phyloP scores from a whole-genome alignment of 148 eudicot species.

The Rhododendron henanense region DNA sequence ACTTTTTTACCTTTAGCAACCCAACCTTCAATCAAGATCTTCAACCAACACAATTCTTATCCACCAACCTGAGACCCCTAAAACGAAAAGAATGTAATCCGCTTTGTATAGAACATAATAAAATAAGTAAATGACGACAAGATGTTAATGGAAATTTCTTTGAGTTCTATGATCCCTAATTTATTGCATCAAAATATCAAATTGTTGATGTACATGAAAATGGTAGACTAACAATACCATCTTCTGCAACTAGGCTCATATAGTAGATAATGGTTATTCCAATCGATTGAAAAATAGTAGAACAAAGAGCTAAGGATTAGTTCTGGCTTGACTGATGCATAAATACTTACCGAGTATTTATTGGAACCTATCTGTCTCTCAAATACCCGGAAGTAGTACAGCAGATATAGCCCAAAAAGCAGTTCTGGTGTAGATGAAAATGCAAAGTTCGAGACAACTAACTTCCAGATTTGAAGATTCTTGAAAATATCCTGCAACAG shows the following conservation, averaged over 20 bases:
- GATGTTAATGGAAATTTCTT: background rate
- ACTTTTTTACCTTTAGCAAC: background rate
- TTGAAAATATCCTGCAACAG: slow-evolving; percentile 67
- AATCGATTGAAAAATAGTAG: background rate
- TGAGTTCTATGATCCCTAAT: background rate
- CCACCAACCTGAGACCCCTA: background rate
- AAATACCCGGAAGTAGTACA: slow-evolving; percentile 92
- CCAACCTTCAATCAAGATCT: background rate
- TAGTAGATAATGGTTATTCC: background rate
- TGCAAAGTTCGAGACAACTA: slow-evolving; percentile 65
- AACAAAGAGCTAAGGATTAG: background rate
- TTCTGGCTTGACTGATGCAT: background rate
- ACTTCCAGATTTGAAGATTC: slow-evolving; percentile 82
- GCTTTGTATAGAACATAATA: background rate
- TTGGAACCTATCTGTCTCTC: slow-evolving; percentile 98
- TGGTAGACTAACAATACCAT: slow-evolving; percentile 2
- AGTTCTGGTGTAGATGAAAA: slow-evolving; percentile 91
- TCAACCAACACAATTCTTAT: background rate
- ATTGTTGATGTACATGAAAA: background rate
- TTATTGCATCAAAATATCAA: background rate
- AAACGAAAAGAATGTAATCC: background rate
- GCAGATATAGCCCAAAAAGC: slow-evolving; percentile 77
- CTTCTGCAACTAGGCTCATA: background rate
- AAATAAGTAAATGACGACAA: background rate
- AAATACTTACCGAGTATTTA: slow-evolving; percentile 74